Conservation (phyloP, 2,329 filamentous ascomycete genomes). For the Paracorniculantispora psalliotae region DNA sequence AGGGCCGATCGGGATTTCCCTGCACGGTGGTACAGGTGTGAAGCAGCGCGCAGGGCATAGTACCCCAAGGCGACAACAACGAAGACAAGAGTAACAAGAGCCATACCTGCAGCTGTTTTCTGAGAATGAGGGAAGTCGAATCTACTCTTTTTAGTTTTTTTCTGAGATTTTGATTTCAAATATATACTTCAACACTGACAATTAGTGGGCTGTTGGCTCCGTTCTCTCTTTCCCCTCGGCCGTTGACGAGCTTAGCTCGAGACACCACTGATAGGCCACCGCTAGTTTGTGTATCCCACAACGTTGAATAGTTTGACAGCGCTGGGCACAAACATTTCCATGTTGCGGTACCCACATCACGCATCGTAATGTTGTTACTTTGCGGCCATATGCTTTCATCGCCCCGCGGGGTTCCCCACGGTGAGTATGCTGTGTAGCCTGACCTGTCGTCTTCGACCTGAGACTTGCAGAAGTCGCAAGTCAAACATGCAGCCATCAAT, state of each 20-base stretch:
- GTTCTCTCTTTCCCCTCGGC: not conserved
- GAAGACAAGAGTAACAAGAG: not conserved
- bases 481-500: not conserved
- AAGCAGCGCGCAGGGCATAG: not conserved
- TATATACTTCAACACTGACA: too few species aligned
- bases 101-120: too few species aligned
- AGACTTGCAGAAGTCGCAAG: not conserved
- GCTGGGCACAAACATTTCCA: not conserved
- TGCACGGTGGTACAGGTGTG: not conserved
- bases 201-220: not conserved
- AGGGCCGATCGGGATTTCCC: not conserved
- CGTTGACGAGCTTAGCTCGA: not conserved
- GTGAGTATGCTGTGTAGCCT: not conserved
- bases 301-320: not conserved
- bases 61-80: not conserved
- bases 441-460: slow-evolving; percentile 3
- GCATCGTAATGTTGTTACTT: not conserved
- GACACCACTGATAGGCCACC: not conserved
- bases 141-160: not conserved
- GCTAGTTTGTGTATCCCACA: not conserved
- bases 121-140: too few species aligned
- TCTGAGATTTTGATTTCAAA: not conserved
- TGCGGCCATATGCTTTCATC: not conserved
- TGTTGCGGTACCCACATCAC: not conserved
- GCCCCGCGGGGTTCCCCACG: not conserved